A percentile compares a stretch with the other conserved stretches of the same genome.
phyloP scores from a whole-genome alignment of 2,329 filamentous ascomycete genomes.

The Penicillium sp. region DNA sequence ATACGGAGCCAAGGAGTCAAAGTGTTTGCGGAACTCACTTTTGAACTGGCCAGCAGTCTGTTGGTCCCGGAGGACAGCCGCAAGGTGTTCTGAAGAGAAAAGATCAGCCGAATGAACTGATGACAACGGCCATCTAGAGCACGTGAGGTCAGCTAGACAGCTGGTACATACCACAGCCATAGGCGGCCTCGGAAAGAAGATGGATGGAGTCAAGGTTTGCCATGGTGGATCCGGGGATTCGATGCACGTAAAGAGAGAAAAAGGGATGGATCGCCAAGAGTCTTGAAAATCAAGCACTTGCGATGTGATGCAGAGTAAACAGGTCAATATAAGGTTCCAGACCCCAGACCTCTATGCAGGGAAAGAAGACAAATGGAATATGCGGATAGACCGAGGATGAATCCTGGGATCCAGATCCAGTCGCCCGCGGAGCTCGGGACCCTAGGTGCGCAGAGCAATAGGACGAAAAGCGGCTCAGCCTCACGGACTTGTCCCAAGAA shows the following conservation, averaged over 20 bases:
- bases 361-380: conserved; percentile 6
- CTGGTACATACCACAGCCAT: conserved; percentile 44
- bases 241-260: not conserved
- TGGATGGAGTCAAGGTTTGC: conserved; percentile 39
- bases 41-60: conserved; percentile 42
- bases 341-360: conserved; percentile 13
- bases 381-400: not conserved
- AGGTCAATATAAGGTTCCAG: conserved; percentile 9
- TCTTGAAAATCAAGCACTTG: not conserved
- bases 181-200: conserved; percentile 43
- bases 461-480: conserved; percentile 17
- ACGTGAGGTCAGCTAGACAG: not conserved
- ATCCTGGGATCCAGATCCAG: not conserved
- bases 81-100: conserved; percentile 42
- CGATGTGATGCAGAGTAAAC: not conserved
- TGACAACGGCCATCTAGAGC: not conserved
- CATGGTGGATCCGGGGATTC: conserved; percentile 26
- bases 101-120: not conserved
- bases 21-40: conserved; percentile 36
- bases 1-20: conserved; percentile 34
- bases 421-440: not conserved
- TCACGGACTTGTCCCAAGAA: conserved; percentile 25
- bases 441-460: no score
- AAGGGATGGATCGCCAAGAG: conserved; percentile 2
- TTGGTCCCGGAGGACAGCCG: conserved; percentile 36